phyloP scores from a whole-genome alignment of 768 basidiomycete genomes.

The Xanthoconium stramineum region DNA sequence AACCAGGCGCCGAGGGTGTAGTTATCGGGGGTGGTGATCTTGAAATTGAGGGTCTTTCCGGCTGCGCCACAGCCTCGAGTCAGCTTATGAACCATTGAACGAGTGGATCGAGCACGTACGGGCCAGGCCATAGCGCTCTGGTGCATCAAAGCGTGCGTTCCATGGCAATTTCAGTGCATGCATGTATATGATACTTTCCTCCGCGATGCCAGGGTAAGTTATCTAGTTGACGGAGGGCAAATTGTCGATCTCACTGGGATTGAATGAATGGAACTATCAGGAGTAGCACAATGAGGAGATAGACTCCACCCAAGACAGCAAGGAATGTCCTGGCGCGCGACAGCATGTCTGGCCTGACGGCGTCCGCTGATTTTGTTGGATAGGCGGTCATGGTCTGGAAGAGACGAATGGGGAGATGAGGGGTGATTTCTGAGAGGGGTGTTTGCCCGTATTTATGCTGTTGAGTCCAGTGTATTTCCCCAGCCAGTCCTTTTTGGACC shows the following conservation, averaged over 20 bases:
- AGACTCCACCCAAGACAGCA: constrained; percentile 48
- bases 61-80: constrained; percentile 38
- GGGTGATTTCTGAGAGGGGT: not conserved
- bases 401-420: not conserved
- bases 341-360: constrained; percentile 18
- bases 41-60: constrained; percentile 72
- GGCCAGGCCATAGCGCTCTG: constrained; percentile 78
- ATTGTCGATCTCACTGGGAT: constrained; percentile 46
- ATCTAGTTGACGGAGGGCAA: constrained; percentile 15
- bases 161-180: constrained; percentile 65
- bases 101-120: constrained; percentile 45
- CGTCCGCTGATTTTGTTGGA: not conserved
- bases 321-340: constrained; percentile 31
- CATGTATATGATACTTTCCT: constrained; percentile 54
- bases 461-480: not conserved
- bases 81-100: not conserved
- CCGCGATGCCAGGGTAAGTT: constrained; percentile 20
- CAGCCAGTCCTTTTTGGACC: constrained; percentile 3
- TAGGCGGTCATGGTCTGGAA: constrained; percentile 11
- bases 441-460: constrained; percentile 18
- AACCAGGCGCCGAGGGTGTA: constrained; percentile 86
- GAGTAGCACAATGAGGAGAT: constrained; percentile 49
- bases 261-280: constrained; percentile 65
- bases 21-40: constrained; percentile 72
- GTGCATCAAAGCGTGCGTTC: constrained; percentile 58